phyloP scores from a whole-genome alignment of 1,284 basidiomycete species.

The Taiwanofungus camphoratus region DNA sequence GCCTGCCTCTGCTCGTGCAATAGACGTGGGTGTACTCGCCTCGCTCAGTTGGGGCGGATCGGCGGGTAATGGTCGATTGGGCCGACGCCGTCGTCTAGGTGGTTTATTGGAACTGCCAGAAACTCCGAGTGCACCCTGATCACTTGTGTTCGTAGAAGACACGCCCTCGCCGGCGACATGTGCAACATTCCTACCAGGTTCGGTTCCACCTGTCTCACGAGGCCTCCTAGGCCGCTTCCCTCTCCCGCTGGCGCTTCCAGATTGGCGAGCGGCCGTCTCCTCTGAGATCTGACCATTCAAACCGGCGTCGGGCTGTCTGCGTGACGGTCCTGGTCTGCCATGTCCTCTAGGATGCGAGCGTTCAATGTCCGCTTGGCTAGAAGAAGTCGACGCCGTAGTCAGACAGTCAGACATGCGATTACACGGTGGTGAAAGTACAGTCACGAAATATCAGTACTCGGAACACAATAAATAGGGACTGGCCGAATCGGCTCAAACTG shows the following conservation, averaged over 20 bases:
- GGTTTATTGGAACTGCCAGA: conserved; percentile 1
- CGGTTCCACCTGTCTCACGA: no score
- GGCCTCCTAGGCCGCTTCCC: background rate
- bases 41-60: background rate
- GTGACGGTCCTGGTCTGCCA: background rate
- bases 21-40: background rate
- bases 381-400: no score
- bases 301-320: background rate
- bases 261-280: background rate
- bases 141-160: conserved; percentile 1
- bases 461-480: no score
- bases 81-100: conserved; percentile 2
- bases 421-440: no score
- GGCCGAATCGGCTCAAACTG: no score
- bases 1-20: background rate
- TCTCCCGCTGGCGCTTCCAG: background rate
- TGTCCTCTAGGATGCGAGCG: background rate
- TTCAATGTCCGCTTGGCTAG: no score
- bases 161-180: background rate
- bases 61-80: background rate
- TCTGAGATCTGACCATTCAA: background rate
- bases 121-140: background rate
- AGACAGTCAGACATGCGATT: no score
- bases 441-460: no score
- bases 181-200: background rate